These are phyloP conservation scores for Ceratopteris richardii DNA, from an alignment of 75 land plant species.

Conservation along the genomic window DNA sequence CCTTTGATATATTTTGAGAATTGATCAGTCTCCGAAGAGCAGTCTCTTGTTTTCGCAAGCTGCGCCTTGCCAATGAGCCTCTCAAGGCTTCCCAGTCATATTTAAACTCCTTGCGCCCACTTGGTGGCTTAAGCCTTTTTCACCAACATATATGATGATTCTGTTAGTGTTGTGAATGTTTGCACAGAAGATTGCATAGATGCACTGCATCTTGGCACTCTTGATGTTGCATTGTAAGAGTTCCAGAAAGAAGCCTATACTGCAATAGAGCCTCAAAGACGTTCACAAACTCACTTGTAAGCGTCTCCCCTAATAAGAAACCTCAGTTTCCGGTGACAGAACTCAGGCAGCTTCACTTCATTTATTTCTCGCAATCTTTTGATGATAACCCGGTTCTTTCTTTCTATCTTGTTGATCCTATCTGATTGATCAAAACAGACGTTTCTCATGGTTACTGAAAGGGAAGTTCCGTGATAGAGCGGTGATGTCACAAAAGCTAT, in stretches of 20 bases:
- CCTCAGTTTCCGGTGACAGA: conserved; percentile 3
- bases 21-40: conserved; percentile 2
- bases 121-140: conserved; percentile 7
- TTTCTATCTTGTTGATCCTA: conserved; percentile 9
- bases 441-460: neutral
- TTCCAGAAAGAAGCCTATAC: too few species aligned
- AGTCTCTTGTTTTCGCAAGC: conserved; percentile 5
- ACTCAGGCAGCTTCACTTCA: conserved; percentile 1
- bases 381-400: conserved; percentile 2
- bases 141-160: neutral
- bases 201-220: too few species aligned
- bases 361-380: conserved; percentile 6
- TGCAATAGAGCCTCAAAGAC: neutral
- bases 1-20: conserved; percentile 3
- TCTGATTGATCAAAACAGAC: conserved; percentile 1
- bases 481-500: neutral
- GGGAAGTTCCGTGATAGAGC: neutral
- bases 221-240: too few species aligned
- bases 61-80: conserved; percentile 7
- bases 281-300: conserved; percentile 7
- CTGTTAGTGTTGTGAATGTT: neutral
- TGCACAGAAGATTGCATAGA: neutral
- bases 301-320: conserved; percentile 10
- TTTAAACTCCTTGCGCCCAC: neutral
- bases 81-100: conserved; percentile 17